Base-by-base conservation (phyloP, 805 yeast genomes). In the Wickerhamomyces bovis region DNA sequence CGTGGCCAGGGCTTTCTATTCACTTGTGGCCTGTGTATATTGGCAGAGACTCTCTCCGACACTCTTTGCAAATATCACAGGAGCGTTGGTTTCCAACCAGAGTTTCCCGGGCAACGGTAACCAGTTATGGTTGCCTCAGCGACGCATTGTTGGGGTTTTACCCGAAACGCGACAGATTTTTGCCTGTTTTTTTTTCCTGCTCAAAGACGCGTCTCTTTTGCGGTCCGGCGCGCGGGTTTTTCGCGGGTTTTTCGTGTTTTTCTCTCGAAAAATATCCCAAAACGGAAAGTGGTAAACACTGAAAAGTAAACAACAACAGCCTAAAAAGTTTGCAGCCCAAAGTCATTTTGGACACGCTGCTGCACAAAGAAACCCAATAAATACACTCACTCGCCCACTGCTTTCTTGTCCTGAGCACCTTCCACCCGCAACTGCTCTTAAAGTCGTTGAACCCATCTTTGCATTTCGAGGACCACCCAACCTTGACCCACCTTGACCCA, bases 241-340 rank as follows among this genome's bases (percentile, higher is more conserved):
- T 40, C 35, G 33, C 23, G 19, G n/a, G 9, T 23, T 39, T 39
- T 21, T 20, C 41, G 41, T 21, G n/a, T 20, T 38, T 11, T 6
- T 4, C 19, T 6, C 28, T 5, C 9, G 10, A 31, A 31, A 31
- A 15, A 31, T 4, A 33, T 33, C 36, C 36, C 20, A 33, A 33
- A 16, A 8, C 9, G 20, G 36, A n/a, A 33, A 16, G 19, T 33
- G 12, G 36, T 33, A 33, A 33, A 33, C 36, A 33, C 20, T 35
- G 16, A 19, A 21, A 41, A 21, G 25, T n/a, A 35, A 28, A 50
- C 43, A n/a, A 47, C 45, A 26, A 47, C 50, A 26, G 43, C 43
- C 44, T 33, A 16, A 33, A 33, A 16, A 33, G 20, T 33, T 25
- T 42, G 40, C 42, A 42, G 25, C 36, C 28, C 11, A 16, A 22